These are phyloP conservation scores for Vitis hybrid DNA, from an alignment of 177 flowering plant genomes.

Conservation along the genomic window DNA sequence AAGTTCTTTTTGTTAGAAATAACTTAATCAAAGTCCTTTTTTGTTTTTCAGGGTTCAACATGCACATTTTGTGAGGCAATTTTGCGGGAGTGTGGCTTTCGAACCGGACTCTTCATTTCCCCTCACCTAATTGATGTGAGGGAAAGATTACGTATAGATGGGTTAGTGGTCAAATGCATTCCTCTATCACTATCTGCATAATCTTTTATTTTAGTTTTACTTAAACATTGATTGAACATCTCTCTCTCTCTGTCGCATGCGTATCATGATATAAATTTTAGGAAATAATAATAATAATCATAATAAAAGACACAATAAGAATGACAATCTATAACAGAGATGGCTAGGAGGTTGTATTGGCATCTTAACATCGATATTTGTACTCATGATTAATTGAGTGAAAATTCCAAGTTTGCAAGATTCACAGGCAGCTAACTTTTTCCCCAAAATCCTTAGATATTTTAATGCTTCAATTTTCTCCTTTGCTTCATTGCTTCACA, in stretches of 20 bases:
- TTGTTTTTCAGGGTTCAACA: constrained; percentile 78
- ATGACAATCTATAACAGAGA: no score
- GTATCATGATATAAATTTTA: no score
- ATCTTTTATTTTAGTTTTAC: background rate
- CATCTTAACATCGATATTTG: no score
- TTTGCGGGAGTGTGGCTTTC: constrained; percentile 80
- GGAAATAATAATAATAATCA: no score
- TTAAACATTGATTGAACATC: background rate
- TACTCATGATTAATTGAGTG: no score
- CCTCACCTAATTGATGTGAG: constrained; percentile 94
- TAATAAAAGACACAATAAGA: no score
- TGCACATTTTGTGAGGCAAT: constrained; percentile 85
- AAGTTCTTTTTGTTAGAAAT: background rate
- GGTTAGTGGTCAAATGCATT: constrained; percentile 45
- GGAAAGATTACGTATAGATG: constrained; percentile 83
- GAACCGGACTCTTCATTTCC: constrained; percentile 88
- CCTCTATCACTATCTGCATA: background rate
- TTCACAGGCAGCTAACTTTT: no score
- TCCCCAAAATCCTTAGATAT: no score
- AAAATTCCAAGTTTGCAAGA: no score
- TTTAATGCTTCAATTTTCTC: no score
- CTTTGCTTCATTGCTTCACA: no score
- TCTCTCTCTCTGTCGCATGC: background rate
- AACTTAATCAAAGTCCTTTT: background rate
- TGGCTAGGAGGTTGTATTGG: background rate